Percentiles rank a stretch among this genome's conserved stretches.
Evolutionary conservation across 176 grass and related monocot genomes (phyloP).

Genomic region (Raddia guianensis): DNA sequence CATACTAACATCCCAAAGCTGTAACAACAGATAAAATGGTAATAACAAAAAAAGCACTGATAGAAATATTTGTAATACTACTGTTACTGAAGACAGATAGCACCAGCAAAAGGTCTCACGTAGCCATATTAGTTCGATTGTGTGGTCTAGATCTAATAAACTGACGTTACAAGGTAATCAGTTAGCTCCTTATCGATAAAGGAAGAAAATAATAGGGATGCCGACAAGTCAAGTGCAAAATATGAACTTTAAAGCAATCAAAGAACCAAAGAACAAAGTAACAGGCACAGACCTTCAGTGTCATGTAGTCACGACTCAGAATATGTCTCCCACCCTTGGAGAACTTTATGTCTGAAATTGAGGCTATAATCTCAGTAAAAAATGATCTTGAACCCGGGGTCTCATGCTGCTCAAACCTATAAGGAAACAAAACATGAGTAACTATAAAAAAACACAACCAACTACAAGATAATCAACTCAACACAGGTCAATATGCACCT

Average conservation of each 20-base stretch:
- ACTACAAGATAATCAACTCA: slow-evolving; percentile 29
- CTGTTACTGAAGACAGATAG: slow-evolving; percentile 30
- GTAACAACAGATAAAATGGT: slow-evolving; percentile 37
- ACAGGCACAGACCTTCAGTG: slow-evolving; percentile 71
- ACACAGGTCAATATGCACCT: slow-evolving; percentile 20
- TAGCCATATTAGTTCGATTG: slow-evolving; percentile 19
- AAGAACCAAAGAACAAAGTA: slow-evolving; percentile 22
- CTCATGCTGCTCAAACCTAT: slow-evolving; percentile 91
- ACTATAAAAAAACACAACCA: slow-evolving; percentile 34
- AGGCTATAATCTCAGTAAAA: slow-evolving; percentile 99
- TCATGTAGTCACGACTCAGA: slow-evolving; percentile 98
- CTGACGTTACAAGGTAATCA: slow-evolving; percentile 15
- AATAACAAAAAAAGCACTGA: slow-evolving; percentile 27
- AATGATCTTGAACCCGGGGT: slow-evolving; percentile 87
- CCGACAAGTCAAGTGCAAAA: slow-evolving; percentile 15
- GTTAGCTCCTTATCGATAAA: neutral
- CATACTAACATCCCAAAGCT: slow-evolving; percentile 99
- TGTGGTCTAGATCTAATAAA: slow-evolving; percentile 7
- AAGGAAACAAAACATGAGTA: slow-evolving; percentile 33
- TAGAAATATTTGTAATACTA: neutral
- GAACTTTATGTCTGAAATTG: slow-evolving; percentile 96
- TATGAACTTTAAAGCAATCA: slow-evolving; percentile 5
- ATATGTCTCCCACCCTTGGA: slow-evolving; percentile 89
- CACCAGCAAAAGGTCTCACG: neutral
- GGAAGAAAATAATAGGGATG: neutral